These are phyloP conservation scores for Sclerotinia sclerotiorum DNA, from an alignment of 2,329 filamentous ascomycete species.

Conservation along the genomic window DNA sequence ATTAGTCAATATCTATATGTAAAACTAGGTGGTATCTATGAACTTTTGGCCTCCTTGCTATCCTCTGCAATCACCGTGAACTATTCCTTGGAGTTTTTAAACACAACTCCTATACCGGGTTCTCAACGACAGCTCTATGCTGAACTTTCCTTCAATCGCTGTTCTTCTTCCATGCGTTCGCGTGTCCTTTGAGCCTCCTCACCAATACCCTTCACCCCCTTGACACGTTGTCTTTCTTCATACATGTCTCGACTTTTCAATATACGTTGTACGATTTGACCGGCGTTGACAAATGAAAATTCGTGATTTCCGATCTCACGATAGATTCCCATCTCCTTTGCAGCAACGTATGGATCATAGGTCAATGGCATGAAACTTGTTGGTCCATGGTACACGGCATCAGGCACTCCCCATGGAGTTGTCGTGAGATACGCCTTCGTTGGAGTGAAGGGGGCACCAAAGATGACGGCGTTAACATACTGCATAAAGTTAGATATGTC, in stretches of 20 bases:
- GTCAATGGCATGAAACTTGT: conserved; percentile 70
- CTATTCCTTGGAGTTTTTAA: neutral
- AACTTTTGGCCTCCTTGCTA: neutral
- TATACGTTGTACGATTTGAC: conserved; percentile 87
- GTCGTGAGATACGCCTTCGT: conserved; percentile 73
- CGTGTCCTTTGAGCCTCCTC: conserved; percentile 66
- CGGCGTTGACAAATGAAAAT: conserved; percentile 87
- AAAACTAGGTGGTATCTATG: conserved; percentile 19
- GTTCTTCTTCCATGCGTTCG: conserved; percentile 57
- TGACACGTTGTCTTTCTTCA: conserved; percentile 86
- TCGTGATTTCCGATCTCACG: conserved; percentile 72
- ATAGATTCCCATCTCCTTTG: conserved; percentile 83
- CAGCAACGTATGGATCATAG: conserved; percentile 77
- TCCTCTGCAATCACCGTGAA: neutral
- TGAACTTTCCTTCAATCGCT: conserved; percentile 32
- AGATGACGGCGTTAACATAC: conserved; percentile 85
- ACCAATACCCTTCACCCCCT: conserved; percentile 79
- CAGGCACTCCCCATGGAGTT: conserved; percentile 71
- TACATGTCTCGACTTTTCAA: conserved; percentile 83
- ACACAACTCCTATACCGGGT: neutral
- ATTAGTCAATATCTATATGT: conserved; percentile 6
- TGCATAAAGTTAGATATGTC: conserved; percentile 41
- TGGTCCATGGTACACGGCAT: conserved; percentile 92
- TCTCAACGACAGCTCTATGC: neutral
- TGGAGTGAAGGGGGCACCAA: conserved; percentile 86